Evolutionary conservation across 2,329 filamentous ascomycete genomes (phyloP), one percentile per base, ranked within the genome.

Genomic region (Aspergillus flavus): DNA sequence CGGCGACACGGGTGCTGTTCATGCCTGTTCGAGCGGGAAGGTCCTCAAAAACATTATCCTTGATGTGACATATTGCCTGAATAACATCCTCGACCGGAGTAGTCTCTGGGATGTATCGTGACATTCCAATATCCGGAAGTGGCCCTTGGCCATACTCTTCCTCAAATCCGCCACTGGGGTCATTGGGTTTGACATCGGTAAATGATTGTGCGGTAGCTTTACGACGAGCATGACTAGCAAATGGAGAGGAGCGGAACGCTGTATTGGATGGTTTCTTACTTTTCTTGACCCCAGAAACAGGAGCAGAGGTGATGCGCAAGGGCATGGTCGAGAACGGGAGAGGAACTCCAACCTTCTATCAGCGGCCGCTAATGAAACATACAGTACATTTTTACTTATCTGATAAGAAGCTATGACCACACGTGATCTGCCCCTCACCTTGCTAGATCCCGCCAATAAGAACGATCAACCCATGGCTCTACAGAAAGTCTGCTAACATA

Each of bases 1-100:
- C 83, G 5, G 86, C 82, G 53, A 88, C 88, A 11, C 85, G 81
- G 10, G 82, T 84, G 63, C 85, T 87, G 70, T 86, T 87, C 86
- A 90, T 88, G 4, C 87, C 87, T 0, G 85, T 81, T 11, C 81
- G 79, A 23, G 76, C 76, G 0, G 87, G 87, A 21, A 89, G 76
- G 12, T 83, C 77, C 57, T 82, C 82, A 68, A 89, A 89, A 79
- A 86, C 86, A 34, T 76, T 79, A 16, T 75, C 75, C 26, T 79
- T 81, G 39, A 87, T 82, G 71, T 87, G 80, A 57, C 80, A 74
- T 41, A 89, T 82, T 14, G 84, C 84, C 66, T 86, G 82, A 9
- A 81, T 76, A 5, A 87, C 82, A 74, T 83, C 81, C 53, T 78
- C 75, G 19, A 83, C 80, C 6, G 78, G 74, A 1, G 82, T 73